Base-by-base conservation (phyloP, 768 basidiomycete genomes). In the Tubosaeta sp. region DNA sequence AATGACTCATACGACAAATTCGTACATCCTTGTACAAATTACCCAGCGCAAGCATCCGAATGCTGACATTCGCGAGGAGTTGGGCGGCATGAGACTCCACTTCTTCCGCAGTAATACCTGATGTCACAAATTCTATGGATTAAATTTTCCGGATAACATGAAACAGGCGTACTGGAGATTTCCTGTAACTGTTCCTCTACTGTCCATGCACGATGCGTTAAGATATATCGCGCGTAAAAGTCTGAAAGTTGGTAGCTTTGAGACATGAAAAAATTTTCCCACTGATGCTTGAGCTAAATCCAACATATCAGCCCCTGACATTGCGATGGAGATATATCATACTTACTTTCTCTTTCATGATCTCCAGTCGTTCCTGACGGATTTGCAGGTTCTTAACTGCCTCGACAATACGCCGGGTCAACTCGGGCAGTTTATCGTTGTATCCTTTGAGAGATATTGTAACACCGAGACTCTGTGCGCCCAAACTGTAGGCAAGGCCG, bases 231-330 rank as follows among this genome's bases (percentile, higher is more conserved):
- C 8, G 75, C 75, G 63, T 84, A 93, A 63, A 88, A 88, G 58
- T 88, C 84, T 8, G 89, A 86, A 22, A 94, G 74, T 8, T 78
- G 74, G 69, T 90, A 91, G 1, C 91, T 88, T 68, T 93, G 88
- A 7, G 82, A 83, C 51, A 97, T 78, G 71, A 83, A 84, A 70
- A 93, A 91, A 69, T 97, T 99, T 56, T 85, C 79, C 81, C 86
- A 91, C 49, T 85, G 81, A 54, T 85, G 79, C 69, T 83, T 80
- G 37, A 85, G 74, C 91, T 95, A 61, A 13, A 25, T 11, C 38
- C 35, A 17, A 42, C 9, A 43, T 1, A 25, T 58, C 25, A 59
- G 49, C 32, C 17, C 52, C 35, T 17, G 27, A 39, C 31, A 43
- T 27, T 26, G 32, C 4, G 34, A 43, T 12, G 25, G 38, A 57